Base-by-base conservation (phyloP, 805 yeast species). In the Yamadazyma endophytica region DNA sequence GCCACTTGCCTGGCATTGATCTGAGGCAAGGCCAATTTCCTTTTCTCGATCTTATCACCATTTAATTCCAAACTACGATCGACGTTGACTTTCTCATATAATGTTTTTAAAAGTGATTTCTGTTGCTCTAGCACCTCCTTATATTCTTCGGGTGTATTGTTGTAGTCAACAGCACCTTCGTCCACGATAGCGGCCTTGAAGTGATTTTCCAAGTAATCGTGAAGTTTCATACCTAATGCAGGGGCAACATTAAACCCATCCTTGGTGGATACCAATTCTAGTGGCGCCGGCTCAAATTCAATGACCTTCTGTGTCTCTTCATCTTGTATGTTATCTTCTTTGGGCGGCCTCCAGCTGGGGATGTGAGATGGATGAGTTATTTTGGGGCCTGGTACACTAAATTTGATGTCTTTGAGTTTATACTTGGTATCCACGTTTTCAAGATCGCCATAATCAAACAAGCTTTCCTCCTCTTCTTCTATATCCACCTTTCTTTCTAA, bases 61-160 rank as follows among this genome's bases (percentile, higher is more conserved):
- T 47, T 65, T 41, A 56, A 56, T 50, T 52, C 72, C 44, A 48
- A 61, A 36, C 67, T 48, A 14, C 56, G 53, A 21, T 64, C 70
- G 4, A 49, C 40, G 30, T 34, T 40, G 6, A 59, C 58, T 35
- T 69, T 61, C 13, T 65, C 60, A 20, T 61, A 50, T 41, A 64
- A 21, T 76, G 83, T 23, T 55, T 60, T 39, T 61, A 69, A 33
- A 75, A 73, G 36, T 53, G 63, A 11, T 47, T 50, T 16, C 43
- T 86, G 92, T 17, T 72, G 74, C 1, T 54, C 47, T 25, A 87
- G 60, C 13, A 74, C 69, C n/a, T 55, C 55, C 1, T 76, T 69
- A 39, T 73, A 85, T 43, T 87, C 94, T 28, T 76, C 79, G 1
- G 51, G 49, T 0, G 68, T 50, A 26, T 47, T 52, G 23, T 44